phyloP scores from a whole-genome alignment of 345 rosid genomes.

The Aquilaria yunnanensis region DNA sequence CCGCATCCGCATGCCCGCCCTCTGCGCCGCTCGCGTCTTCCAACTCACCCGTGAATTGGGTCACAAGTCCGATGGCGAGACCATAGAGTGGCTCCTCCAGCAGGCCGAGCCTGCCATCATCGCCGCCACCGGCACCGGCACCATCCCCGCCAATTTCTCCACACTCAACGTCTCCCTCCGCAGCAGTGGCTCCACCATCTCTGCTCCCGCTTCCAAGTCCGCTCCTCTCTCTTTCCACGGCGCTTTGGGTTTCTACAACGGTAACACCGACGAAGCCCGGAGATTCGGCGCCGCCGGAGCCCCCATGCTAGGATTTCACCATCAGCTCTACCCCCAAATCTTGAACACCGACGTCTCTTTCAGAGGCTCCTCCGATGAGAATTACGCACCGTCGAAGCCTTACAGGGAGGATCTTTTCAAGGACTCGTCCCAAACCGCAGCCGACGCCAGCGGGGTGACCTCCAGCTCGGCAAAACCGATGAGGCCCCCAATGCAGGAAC shows the following conservation, averaged over 20 bases:
- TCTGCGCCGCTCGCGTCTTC: conserved; percentile 80
- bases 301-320: conserved; percentile 47
- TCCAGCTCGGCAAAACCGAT: conserved; percentile 22
- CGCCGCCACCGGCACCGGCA: conserved; percentile 75
- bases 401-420: conserved; percentile 69
- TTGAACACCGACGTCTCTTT: conserved; percentile 27
- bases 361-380: conserved; percentile 23
- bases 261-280: conserved; percentile 16
- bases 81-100: conserved; percentile 78
- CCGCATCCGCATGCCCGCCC: conserved; percentile 80
- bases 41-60: conserved; percentile 72
- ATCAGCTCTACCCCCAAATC: conserved; percentile 43
- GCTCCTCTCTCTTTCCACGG: conserved; percentile 50
- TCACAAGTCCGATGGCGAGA: conserved; percentile 82
- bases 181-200: conserved; percentile 49
- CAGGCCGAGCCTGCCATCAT: conserved; percentile 82
- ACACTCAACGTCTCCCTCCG: conserved; percentile 66
- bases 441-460: conserved; percentile 11
- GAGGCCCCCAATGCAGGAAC: conserved; percentile 28
- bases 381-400: conserved; percentile 29
- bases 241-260: conserved; percentile 43
- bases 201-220: conserved; percentile 51
- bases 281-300: conserved; percentile 28
- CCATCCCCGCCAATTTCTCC: conserved; percentile 85
- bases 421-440: conserved; percentile 24